phyloP scores from a whole-genome alignment of 305 asterid species.

The Solanum aculeatissimum region DNA sequence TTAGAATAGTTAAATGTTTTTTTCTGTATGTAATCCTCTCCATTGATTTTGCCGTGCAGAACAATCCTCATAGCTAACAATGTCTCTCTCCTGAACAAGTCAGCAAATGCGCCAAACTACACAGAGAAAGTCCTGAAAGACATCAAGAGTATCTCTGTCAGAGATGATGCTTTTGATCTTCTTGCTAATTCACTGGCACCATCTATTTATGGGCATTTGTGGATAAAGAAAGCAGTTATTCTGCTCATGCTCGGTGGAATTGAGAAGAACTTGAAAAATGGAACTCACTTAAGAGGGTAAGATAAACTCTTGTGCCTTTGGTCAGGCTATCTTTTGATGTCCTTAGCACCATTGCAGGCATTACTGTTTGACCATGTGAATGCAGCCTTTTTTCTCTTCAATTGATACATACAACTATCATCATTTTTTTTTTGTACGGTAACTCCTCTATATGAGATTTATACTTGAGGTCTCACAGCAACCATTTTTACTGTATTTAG shows the following conservation, averaged over 20 bases:
- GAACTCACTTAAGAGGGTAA: slow-evolving; percentile 96
- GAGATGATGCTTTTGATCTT: slow-evolving; percentile 67
- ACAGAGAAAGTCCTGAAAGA: slow-evolving; percentile 68
- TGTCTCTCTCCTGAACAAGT: slow-evolving; percentile 80
- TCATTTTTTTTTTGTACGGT: not conserved
- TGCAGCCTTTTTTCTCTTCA: not conserved
- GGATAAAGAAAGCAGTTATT: slow-evolving; percentile 94
- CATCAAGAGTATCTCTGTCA: slow-evolving; percentile 59
- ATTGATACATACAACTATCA: not conserved
- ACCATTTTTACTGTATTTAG: slow-evolving; percentile 26
- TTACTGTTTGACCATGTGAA: slow-evolving; percentile 6
- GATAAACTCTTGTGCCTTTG: slow-evolving; percentile 6
- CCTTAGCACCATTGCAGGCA: not conserved
- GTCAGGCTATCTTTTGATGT: not conserved
- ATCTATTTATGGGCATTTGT: slow-evolving; percentile 83
- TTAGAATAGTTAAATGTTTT: not conserved
- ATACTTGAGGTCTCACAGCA: not conserved
- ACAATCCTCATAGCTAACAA: slow-evolving; percentile 91
- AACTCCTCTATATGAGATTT: not conserved
- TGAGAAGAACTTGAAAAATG: slow-evolving; percentile 91
- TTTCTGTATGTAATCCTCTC: not conserved
- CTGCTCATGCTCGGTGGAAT: slow-evolving; percentile 95
- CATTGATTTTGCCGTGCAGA: slow-evolving; percentile 31
- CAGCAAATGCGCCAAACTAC: slow-evolving; percentile 66
- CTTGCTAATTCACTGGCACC: slow-evolving; percentile 96